Evolutionary conservation across 1,284 basidiomycete genomes (phyloP).

Genomic region (Ustilago nuda): DNA sequence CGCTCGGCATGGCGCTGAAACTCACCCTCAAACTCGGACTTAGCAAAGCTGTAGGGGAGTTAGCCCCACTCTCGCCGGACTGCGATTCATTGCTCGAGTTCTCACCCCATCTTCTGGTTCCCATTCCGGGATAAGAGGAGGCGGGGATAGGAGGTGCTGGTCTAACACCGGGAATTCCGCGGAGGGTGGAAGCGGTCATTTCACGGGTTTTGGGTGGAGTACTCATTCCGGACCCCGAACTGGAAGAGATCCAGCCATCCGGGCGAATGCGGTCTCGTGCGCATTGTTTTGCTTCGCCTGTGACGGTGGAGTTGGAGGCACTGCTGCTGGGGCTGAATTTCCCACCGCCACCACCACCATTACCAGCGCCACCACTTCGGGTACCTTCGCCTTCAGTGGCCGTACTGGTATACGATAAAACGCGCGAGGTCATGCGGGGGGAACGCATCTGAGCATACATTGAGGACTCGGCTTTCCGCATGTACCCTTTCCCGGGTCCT

Average conservation of each 20-base stretch:
- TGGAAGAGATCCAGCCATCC: conserved; percentile 38
- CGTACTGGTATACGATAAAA: conserved; percentile 31
- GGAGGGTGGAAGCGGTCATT: conserved; percentile 17
- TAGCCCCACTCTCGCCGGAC: conserved; percentile 17
- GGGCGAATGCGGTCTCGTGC: conserved; percentile 38
- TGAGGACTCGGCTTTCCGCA: conserved; percentile 48
- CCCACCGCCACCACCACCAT: conserved; percentile 6
- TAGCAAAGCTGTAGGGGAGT: conserved; percentile 35
- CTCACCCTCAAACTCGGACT: conserved; percentile 18
- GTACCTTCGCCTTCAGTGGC: conserved; percentile 39
- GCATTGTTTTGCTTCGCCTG: conserved; percentile 22
- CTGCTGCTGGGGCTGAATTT: conserved; percentile 19
- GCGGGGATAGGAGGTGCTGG: not conserved
- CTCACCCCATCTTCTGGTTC: conserved; percentile 15
- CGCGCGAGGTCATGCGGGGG: conserved; percentile 34
- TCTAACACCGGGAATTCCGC: conserved; percentile 22
- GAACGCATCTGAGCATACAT: conserved; percentile 34
- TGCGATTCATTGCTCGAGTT: conserved; percentile 39
- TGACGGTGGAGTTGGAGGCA: conserved; percentile 27
- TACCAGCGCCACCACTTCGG: conserved; percentile 10
- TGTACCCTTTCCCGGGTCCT: conserved; percentile 36
- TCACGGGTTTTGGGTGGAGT: conserved; percentile 19
- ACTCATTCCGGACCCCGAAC: conserved; percentile 24
- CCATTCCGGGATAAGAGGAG: not conserved
- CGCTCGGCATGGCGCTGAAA: not conserved